These are phyloP conservation scores for Phytopythium oedochilum DNA, from an alignment of 352 stramenopile species.

Conservation along the genomic window DNA sequence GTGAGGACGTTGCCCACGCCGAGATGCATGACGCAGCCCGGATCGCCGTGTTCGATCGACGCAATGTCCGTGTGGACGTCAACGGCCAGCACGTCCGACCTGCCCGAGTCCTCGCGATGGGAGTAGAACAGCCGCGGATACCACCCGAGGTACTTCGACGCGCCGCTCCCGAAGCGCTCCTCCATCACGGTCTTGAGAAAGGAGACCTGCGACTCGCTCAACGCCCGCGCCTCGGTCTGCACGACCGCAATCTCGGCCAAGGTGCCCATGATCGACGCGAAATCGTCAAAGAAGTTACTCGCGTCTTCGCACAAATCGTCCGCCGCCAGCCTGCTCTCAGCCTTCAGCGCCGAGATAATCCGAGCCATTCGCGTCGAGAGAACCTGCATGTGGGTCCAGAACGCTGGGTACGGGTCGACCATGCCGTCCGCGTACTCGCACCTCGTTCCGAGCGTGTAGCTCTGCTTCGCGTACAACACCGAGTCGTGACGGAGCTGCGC, in stretches of 20 bases:
- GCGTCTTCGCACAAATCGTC: not conserved
- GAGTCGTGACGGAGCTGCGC: slow-evolving; percentile 18
- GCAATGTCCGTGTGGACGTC: slow-evolving; percentile 29
- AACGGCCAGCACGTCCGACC: slow-evolving; percentile 21
- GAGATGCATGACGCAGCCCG: slow-evolving; percentile 23
- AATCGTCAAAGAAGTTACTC: not conserved
- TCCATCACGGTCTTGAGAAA: slow-evolving; percentile 25
- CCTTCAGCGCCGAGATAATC: not conserved
- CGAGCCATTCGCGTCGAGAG: slow-evolving; percentile 7
- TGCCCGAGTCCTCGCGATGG: slow-evolving; percentile 20
- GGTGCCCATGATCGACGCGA: slow-evolving; percentile 9
- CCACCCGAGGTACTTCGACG: slow-evolving; percentile 11
- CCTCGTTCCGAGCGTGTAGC: slow-evolving; percentile 6
- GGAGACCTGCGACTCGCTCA: slow-evolving; percentile 7
- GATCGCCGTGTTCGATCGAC: slow-evolving; percentile 22
- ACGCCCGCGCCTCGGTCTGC: not conserved
- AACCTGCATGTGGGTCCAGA: slow-evolving; percentile 12
- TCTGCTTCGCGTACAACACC: slow-evolving; percentile 19
- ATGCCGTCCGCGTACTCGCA: slow-evolving; percentile 19
- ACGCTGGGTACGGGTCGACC: slow-evolving; percentile 15
- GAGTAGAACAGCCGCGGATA: slow-evolving; percentile 32
- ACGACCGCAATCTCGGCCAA: slow-evolving; percentile 9
- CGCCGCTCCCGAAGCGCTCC: slow-evolving; percentile 3
- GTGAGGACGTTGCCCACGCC: slow-evolving; percentile 22
- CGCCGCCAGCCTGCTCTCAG: not conserved